A percentile compares a stretch with the other conserved stretches of the same genome.
phyloP scores from a whole-genome alignment of 179 eudicot genomes.

The Heliamphora pulchella region DNA sequence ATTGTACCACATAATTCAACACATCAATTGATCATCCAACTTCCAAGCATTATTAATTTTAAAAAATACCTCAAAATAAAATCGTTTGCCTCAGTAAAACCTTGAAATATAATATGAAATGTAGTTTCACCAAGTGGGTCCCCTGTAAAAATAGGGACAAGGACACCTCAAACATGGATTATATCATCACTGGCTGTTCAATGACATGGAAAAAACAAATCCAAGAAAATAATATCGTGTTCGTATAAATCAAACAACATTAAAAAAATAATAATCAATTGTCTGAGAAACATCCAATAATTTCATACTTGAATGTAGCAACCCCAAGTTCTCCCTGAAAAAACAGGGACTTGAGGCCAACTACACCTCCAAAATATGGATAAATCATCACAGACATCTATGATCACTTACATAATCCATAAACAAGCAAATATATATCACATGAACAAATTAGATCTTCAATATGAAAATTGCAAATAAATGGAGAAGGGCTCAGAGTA shows the following conservation, averaged over 20 bases:
- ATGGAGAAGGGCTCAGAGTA: slow-evolving; percentile 40
- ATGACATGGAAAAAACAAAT: not conserved
- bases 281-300: not conserved
- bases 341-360: slow-evolving; percentile 11
- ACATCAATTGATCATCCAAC: no score
- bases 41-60: not conserved
- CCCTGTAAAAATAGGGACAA: slow-evolving; percentile 31
- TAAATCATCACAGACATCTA: not conserved
- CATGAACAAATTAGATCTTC: no score
- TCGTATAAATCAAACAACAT: not conserved
- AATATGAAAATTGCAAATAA: not conserved
- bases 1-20: no score
- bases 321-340: not conserved
- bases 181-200: slow-evolving; percentile 17
- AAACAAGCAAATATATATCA: no score
- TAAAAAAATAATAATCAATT: not conserved
- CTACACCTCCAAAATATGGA: slow-evolving; percentile 14
- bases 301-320: not conserved
- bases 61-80: not conserved
- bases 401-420: no score
- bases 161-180: slow-evolving; percentile 27
- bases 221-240: not conserved
- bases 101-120: slow-evolving; percentile 28
- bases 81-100: slow-evolving; percentile 30
- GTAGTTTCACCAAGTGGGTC: slow-evolving; percentile 39